Conservation (phyloP, 1,284 basidiomycete species). For the Ceratobasidium papillatum region DNA sequence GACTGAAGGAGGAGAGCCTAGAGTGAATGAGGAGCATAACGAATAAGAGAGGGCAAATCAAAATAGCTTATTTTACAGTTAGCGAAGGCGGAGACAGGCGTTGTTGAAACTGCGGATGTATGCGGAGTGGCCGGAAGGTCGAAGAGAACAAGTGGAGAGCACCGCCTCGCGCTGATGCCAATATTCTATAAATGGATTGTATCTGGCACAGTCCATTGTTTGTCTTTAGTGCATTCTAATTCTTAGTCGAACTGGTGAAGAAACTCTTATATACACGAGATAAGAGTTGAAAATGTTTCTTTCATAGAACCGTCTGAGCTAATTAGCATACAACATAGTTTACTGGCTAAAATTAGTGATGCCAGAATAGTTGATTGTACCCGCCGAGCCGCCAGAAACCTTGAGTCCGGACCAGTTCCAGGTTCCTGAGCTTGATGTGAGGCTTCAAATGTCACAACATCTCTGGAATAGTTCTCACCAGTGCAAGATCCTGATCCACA, state of each 20-base stretch:
- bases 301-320: no score
- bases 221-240: no score
- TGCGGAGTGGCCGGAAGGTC: background rate
- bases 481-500: constrained; percentile 38
- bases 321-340: no score
- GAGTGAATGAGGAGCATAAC: no score
- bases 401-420: constrained; percentile 46
- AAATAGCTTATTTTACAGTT: no score
- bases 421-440: constrained; percentile 29
- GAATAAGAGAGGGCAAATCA: no score
- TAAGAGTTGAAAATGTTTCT: no score
- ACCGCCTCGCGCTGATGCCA: no score
- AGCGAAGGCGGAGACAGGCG: background rate
- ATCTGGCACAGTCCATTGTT: background rate
- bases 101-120: background rate
- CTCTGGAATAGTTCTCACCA: background rate
- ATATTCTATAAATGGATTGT: background rate
- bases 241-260: no score
- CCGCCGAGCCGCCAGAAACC: constrained; percentile 41
- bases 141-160: no score
- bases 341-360: constrained; percentile 36
- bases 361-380: constrained; percentile 38
- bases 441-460: background rate
- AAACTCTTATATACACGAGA: no score
- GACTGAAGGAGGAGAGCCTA: no score